Conservation (phyloP, 371 early-diverging fungal genomes). For the Apophysomyces sp. region DNA sequence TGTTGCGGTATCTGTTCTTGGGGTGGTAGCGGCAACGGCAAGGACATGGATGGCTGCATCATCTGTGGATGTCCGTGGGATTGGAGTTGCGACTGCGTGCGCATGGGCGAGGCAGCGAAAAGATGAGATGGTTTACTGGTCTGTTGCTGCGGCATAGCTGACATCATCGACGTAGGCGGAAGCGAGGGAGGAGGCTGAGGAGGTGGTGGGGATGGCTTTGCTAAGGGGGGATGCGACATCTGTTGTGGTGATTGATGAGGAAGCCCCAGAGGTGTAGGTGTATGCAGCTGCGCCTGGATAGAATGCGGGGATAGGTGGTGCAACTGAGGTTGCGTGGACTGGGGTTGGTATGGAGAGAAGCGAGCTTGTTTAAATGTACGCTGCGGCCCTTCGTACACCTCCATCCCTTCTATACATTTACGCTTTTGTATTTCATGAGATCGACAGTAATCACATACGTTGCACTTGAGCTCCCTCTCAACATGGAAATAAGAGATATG, state of each 20-base stretch:
- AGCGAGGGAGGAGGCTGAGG: slow-evolving; percentile 11
- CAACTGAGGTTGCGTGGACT: slow-evolving; percentile 2
- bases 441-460: neutral
- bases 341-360: neutral
- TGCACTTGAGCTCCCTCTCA: neutral
- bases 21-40: slow-evolving; percentile 7
- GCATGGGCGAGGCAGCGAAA: slow-evolving; percentile 19
- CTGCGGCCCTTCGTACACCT: neutral
- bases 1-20: slow-evolving; percentile 14
- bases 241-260: slow-evolving; percentile 4
- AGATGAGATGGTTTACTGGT: slow-evolving; percentile 12
- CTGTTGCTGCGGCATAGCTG: slow-evolving; percentile 8
- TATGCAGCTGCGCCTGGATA: slow-evolving; percentile 8
- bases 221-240: neutral
- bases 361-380: neutral
- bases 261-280: neutral
- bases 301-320: neutral
- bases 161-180: slow-evolving; percentile 1
- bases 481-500: neutral
- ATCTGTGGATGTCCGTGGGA: slow-evolving; percentile 25
- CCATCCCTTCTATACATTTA: neutral
- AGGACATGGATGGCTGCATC: slow-evolving; percentile 17
- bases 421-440: neutral
- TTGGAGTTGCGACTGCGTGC: slow-evolving; percentile 32
- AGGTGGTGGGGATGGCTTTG: slow-evolving; percentile 1